These are phyloP conservation scores for Exophiala viscosa DNA, from an alignment of 2,329 filamentous ascomycete species.

Conservation along the genomic window DNA sequence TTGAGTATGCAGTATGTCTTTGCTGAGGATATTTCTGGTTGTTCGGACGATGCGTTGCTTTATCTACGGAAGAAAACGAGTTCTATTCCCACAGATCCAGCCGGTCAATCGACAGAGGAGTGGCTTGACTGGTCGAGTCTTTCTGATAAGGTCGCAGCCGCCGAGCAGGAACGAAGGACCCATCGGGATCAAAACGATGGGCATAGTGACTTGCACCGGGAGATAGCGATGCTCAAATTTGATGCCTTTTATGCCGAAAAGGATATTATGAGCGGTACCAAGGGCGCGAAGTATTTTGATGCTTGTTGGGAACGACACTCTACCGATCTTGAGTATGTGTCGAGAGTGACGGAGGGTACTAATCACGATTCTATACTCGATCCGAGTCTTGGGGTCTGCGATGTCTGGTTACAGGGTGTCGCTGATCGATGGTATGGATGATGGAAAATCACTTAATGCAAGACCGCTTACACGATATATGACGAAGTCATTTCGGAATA, in stretches of 20 bases:
- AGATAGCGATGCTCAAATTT: neutral
- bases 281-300: slow-evolving; percentile 2
- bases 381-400: neutral
- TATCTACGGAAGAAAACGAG: slow-evolving; percentile 2
- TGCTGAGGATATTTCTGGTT: slow-evolving; percentile 1
- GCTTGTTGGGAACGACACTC: neutral
- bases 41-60: slow-evolving; percentile 3
- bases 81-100: neutral
- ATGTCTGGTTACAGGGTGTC: neutral
- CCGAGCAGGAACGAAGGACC: neutral
- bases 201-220: neutral
- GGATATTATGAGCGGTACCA: slow-evolving; percentile 1
- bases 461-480: too few relatives aligned
- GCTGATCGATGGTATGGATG: neutral
- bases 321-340: neutral
- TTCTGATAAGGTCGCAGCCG: neutral
- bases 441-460: neutral
- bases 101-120: neutral
- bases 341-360: neutral
- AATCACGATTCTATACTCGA: slow-evolving; percentile 7
- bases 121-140: neutral
- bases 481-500: too few relatives aligned
- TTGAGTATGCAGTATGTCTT: slow-evolving; percentile 2
- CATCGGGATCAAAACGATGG: neutral
- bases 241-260: slow-evolving; percentile 1